These are phyloP conservation scores for Nicotiana knightiana DNA, from an alignment of 257 asterid species.

Conservation along the genomic window DNA sequence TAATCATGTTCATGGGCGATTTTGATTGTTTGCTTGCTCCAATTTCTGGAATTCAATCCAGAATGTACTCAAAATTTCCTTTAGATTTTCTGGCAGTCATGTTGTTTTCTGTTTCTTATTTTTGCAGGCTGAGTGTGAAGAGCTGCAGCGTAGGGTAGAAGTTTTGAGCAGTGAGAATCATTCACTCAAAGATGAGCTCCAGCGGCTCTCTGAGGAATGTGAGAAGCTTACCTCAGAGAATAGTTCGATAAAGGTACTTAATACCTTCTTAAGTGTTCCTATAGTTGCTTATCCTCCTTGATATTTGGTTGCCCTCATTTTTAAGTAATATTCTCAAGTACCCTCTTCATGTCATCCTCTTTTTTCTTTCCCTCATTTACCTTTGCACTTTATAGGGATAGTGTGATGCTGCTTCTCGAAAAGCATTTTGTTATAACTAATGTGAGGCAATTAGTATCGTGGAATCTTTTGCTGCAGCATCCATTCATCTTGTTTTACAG, in stretches of 20 bases:
- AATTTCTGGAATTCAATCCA: background rate
- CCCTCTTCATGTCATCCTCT: background rate
- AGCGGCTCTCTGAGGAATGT: slow-evolving; percentile 75
- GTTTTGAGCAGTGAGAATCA: slow-evolving; percentile 56
- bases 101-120: background rate
- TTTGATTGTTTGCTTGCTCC: background rate
- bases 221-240: slow-evolving; percentile 71
- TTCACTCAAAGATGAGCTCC: slow-evolving; percentile 58
- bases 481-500: background rate
- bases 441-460: background rate
- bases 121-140: slow-evolving; percentile 81
- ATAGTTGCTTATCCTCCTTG: background rate
- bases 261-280: background rate
- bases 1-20: background rate
- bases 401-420: background rate
- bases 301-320: background rate
- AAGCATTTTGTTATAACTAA: background rate
- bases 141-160: slow-evolving; percentile 72
- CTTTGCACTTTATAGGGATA: background rate
- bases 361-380: background rate
- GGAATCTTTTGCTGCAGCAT: background rate
- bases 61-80: background rate
- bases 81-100: background rate
- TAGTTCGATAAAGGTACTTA: slow-evolving; percentile 50
- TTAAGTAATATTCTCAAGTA: background rate